phyloP scores from a whole-genome alignment of 1,284 basidiomycete species.

The Wallemia mellicola region DNA sequence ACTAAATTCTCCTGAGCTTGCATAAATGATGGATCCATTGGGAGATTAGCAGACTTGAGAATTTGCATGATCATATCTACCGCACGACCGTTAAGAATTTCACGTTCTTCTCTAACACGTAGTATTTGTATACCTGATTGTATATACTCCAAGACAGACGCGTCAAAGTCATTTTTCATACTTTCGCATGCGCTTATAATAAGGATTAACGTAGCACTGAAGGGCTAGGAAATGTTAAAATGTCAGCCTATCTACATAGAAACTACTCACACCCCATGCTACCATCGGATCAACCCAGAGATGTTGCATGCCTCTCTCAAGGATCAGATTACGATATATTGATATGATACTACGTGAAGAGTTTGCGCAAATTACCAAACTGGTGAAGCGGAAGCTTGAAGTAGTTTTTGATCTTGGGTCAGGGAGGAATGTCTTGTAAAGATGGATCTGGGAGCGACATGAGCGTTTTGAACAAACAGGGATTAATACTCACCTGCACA shows the following conservation, averaged over 20 bases:
- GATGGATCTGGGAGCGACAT: neutral
- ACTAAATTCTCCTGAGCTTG: neutral
- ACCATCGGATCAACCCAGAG: neutral
- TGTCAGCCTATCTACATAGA: neutral
- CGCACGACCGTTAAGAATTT: neutral
- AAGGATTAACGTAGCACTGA: neutral
- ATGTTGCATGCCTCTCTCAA: neutral
- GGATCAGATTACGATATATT: neutral
- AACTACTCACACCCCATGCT: neutral
- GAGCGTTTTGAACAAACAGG: neutral
- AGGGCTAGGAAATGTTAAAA: neutral
- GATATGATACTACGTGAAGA: neutral
- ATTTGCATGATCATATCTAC: neutral
- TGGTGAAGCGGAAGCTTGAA: neutral
- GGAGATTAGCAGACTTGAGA: neutral
- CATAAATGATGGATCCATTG: neutral
- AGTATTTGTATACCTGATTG: neutral
- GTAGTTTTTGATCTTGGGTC: neutral
- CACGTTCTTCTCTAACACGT: neutral
- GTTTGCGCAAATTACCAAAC: neutral
- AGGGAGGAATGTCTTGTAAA: neutral
- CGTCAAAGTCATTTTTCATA: neutral
- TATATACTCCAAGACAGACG: neutral
- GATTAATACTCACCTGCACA: neutral
- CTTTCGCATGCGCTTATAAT: neutral